Conservation (phyloP, 176 grass and related monocot genomes). For the Zea luxurians region DNA sequence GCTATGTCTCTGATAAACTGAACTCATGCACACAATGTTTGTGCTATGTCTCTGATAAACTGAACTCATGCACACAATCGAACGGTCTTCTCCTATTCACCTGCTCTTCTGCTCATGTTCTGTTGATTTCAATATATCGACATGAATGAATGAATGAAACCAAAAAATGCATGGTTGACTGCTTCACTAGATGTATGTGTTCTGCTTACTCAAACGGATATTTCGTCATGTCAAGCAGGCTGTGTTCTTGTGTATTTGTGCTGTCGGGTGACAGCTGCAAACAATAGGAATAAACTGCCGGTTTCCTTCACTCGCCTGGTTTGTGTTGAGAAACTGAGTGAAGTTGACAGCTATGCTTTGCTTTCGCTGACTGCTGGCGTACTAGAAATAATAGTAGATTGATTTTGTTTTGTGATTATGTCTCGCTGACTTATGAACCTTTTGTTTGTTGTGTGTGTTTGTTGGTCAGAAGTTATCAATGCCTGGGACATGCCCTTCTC, state of each 20-base stretch:
- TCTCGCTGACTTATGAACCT: background rate
- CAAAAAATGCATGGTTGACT: background rate
- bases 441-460: background rate
- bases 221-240: background rate
- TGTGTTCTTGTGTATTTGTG: background rate
- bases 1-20: background rate
- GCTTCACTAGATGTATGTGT: background rate
- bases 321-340: background rate
- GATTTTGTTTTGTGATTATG: background rate
- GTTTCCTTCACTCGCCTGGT: background rate
- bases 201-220: background rate
- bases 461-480: constrained; percentile 29
- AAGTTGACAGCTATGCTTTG: background rate
- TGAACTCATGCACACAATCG: background rate
- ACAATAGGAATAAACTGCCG: background rate
- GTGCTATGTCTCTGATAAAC: background rate
- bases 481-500: constrained; percentile 35
- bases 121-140: background rate
- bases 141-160: background rate
- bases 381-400: background rate
- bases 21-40: no score
- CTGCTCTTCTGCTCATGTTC: constrained; percentile 8
- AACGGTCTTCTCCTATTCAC: background rate
- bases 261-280: background rate
- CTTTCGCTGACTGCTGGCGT: background rate